A percentile compares a stretch with the other conserved stretches of the same genome.
Evolutionary conservation across 345 rosid species (phyloP).

Genomic region (Excoecaria cochinchinensis): DNA sequence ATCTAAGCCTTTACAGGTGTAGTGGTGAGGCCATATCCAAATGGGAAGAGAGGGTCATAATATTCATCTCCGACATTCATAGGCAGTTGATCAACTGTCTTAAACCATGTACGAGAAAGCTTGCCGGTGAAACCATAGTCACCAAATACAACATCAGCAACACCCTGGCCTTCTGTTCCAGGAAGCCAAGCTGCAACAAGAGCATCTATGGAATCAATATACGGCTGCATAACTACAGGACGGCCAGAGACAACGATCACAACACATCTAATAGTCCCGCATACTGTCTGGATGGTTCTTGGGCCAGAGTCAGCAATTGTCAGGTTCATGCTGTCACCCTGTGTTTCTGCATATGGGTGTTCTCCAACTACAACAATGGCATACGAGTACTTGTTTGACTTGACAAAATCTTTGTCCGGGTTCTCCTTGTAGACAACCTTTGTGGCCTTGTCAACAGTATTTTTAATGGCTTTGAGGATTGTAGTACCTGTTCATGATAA

Average conservation of each 20-base stretch:
- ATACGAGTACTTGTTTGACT: slow-evolving; percentile 40
- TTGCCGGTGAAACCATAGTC: slow-evolving; percentile 27
- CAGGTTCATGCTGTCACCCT: slow-evolving; percentile 55
- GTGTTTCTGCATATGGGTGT: slow-evolving; percentile 63
- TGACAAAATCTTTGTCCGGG: slow-evolving; percentile 49
- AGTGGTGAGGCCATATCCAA: slow-evolving; percentile 35
- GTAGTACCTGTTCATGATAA: slow-evolving; percentile 56
- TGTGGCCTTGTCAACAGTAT: slow-evolving; percentile 50
- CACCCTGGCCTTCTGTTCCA: slow-evolving; percentile 26
- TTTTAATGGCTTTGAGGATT: slow-evolving; percentile 54
- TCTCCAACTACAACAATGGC: slow-evolving; percentile 66
- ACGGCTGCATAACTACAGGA: slow-evolving; percentile 58
- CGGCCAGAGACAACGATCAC: slow-evolving; percentile 68
- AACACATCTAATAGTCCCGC: slow-evolving; percentile 48
- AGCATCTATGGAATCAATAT: slow-evolving; percentile 8
- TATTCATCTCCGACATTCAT: slow-evolving; percentile 36
- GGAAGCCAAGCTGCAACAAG: slow-evolving; percentile 31
- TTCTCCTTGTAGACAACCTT: slow-evolving; percentile 48
- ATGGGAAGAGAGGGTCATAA: slow-evolving; percentile 45
- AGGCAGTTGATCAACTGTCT: slow-evolving; percentile 14
- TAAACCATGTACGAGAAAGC: slow-evolving; percentile 22
- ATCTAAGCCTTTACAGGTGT: slow-evolving; percentile 10
- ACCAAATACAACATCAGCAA: slow-evolving; percentile 26
- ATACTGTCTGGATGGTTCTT: slow-evolving; percentile 44
- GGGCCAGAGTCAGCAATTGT: slow-evolving; percentile 55